Percentiles rank a stretch among this genome's conserved stretches.
Evolutionary conservation across 1,284 basidiomycete species (phyloP).

Genomic region (Microbotryum lychnidis-dioicae): DNA sequence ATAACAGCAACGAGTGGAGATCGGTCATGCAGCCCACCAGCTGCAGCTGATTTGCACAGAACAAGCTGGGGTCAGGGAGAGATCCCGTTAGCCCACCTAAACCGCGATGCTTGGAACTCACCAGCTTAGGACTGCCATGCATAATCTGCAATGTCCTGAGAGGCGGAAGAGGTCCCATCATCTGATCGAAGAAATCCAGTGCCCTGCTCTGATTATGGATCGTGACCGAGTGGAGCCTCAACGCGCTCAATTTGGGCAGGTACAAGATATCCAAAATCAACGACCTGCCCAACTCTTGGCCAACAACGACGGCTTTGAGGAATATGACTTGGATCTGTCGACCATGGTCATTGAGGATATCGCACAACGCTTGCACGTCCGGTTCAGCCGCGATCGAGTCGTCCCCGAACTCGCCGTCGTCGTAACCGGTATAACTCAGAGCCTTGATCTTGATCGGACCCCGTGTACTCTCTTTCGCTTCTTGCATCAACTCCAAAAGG

Average conservation of each 20-base stretch:
- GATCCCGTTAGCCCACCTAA: neutral
- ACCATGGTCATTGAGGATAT: no score
- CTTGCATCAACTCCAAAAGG: no score
- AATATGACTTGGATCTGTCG: conserved; percentile 19
- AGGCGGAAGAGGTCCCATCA: neutral
- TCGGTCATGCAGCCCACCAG: conserved; percentile 11
- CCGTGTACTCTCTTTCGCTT: no score
- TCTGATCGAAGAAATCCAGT: neutral
- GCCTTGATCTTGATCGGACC: no score
- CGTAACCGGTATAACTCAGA: conserved; percentile 72
- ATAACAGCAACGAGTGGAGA: conserved; percentile 26
- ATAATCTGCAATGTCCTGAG: conserved; percentile 26
- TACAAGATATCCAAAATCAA: conserved; percentile 4
- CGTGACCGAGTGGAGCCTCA: conserved; percentile 24
- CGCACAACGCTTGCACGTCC: no score
- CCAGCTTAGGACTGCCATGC: conserved; percentile 17
- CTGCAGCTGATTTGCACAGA: conserved; percentile 1
- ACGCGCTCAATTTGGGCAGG: conserved; percentile 1
- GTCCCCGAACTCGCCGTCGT: conserved; percentile 50
- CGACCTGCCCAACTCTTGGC: neutral
- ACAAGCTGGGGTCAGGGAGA: neutral
- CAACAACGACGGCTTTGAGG: conserved; percentile 1
- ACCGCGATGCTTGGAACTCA: neutral
- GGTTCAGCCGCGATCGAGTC: neutral
- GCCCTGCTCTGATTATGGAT: neutral